These are phyloP conservation scores for Penicillium sp. DNA, from an alignment of 2,329 filamentous ascomycete species.

Conservation along the genomic window DNA sequence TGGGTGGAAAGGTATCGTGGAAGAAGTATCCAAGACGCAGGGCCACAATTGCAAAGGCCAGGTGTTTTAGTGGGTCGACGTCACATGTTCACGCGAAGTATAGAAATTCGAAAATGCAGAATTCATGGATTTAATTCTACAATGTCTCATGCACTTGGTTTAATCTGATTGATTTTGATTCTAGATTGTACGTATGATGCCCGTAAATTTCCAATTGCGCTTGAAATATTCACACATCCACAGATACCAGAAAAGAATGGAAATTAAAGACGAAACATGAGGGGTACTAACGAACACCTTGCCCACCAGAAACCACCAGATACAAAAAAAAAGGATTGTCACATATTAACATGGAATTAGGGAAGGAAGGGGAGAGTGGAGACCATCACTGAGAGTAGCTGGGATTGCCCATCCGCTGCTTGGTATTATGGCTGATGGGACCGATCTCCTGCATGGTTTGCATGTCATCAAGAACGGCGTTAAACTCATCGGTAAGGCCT, in stretches of 20 bases:
- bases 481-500: constrained; percentile 67
- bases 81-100: constrained; percentile 23
- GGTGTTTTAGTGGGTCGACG: constrained; percentile 28
- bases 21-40: constrained; percentile 9
- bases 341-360: constrained; percentile 17
- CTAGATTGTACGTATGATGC: not conserved
- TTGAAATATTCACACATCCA: constrained; percentile 3
- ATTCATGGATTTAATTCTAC: not conserved
- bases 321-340: constrained; percentile 2
- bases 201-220: not conserved
- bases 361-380: constrained; percentile 8
- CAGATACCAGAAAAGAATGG: not conserved
- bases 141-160: not conserved
- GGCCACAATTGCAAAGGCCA: constrained; percentile 21
- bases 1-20: not conserved
- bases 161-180: not conserved
- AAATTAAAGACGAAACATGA: constrained; percentile 3
- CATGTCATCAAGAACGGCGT: constrained; percentile 62
- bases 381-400: constrained; percentile 14
- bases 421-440: constrained; percentile 35
- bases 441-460: constrained; percentile 50
- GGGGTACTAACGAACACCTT: constrained; percentile 9
- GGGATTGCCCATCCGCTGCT: constrained; percentile 28
- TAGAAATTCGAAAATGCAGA: not conserved
- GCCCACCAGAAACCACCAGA: constrained; percentile 3